These are phyloP conservation scores for Lizanozyma gosingica DNA, from an alignment of 1,139 yeast genomes.

Conservation along the genomic window DNA sequence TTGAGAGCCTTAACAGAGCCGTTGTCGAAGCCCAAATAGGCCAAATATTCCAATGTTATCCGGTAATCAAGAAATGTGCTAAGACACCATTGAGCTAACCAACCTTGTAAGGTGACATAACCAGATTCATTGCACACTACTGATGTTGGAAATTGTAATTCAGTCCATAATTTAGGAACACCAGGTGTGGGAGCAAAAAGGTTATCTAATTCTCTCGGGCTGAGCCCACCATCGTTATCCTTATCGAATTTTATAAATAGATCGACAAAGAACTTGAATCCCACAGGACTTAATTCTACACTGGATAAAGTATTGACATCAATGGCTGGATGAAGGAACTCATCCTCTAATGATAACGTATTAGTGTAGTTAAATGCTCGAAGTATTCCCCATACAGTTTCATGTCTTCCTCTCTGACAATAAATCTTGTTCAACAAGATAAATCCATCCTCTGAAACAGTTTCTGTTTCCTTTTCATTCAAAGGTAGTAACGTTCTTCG, in stretches of 20 bases:
- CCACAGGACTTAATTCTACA: constrained; percentile 89
- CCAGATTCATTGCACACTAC: constrained; percentile 89
- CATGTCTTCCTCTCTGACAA: constrained; percentile 89
- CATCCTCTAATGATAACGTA: constrained; percentile 75
- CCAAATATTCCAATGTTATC: constrained; percentile 80
- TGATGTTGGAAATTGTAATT: constrained; percentile 74
- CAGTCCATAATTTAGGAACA: constrained; percentile 77
- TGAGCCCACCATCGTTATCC: constrained; percentile 93
- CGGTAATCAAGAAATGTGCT: constrained; percentile 80
- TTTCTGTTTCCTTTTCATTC: constrained; percentile 17
- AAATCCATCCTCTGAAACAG: constrained; percentile 71
- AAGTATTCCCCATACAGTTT: constrained; percentile 91
- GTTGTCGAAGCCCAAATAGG: constrained; percentile 78
- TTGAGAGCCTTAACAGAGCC: constrained; percentile 56
- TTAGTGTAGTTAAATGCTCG: constrained; percentile 86
- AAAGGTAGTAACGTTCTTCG: constrained; percentile 4
- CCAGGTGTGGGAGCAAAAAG: constrained; percentile 90
- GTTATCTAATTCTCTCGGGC: constrained; percentile 55
- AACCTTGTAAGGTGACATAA: constrained; percentile 85
- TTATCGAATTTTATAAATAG: constrained; percentile 78
- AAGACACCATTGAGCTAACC: constrained; percentile 98
- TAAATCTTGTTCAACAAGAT: constrained; percentile 66
- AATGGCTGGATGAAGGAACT: constrained; percentile 64
- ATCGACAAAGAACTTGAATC: constrained; percentile 86
- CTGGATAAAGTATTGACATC: constrained; percentile 73